These are phyloP conservation scores for Cenchrus fungigraminus DNA, from an alignment of 176 grass and related monocot species.

Conservation along the genomic window DNA sequence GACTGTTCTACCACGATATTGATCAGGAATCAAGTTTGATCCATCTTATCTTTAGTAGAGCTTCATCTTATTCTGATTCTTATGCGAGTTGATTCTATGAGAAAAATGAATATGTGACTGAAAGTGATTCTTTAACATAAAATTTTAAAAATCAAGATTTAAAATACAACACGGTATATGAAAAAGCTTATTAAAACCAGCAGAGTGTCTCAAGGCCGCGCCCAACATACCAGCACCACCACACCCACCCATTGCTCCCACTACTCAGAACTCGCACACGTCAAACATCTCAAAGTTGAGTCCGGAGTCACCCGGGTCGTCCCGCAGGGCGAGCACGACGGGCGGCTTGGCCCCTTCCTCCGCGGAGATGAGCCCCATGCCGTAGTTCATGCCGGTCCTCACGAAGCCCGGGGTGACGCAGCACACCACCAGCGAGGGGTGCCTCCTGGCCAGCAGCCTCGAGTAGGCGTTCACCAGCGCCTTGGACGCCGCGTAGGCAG, in stretches of 20 bases:
- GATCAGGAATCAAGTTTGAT: no score
- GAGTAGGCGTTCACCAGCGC: conserved; percentile 48
- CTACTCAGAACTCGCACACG: conserved; percentile 11
- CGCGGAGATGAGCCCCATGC: conserved; percentile 39
- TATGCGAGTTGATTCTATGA: no score
- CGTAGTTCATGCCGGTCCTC: conserved; percentile 51
- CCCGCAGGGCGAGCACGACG: conserved; percentile 40
- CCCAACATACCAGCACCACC: no score
- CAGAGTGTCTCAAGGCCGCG: no score
- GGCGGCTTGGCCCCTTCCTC: conserved; percentile 49
- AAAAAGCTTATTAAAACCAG: background rate
- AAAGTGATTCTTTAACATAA: no score
- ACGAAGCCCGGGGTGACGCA: conserved; percentile 58
- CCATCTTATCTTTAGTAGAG: no score
- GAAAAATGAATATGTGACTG: no score
- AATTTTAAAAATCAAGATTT: no score
- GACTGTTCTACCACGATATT: no score
- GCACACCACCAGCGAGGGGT: conserved; percentile 41
- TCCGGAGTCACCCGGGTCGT: conserved; percentile 21
- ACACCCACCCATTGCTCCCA: no score
- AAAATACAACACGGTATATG: no score
- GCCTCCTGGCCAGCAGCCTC: conserved; percentile 54
- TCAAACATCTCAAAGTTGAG: conserved; percentile 27
- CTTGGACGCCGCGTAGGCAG: conserved; percentile 62
- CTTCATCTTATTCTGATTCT: no score